Conservation (phyloP, 805 yeast species). For the Candida insectalens region DNA sequence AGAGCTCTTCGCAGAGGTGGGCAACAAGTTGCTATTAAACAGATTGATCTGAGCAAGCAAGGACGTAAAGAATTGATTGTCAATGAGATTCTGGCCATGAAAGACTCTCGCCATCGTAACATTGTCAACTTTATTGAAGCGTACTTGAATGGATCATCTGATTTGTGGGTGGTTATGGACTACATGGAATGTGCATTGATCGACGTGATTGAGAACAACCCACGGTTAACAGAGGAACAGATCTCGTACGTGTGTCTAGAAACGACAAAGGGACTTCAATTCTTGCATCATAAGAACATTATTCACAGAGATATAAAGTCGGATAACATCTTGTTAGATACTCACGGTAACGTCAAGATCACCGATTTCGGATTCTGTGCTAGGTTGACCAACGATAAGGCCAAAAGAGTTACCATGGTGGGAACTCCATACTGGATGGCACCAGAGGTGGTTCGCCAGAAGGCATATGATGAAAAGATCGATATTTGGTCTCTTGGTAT, state of each 20-base stretch:
- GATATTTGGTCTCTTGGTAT: conserved; percentile 98
- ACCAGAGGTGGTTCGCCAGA: conserved; percentile 92
- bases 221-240: conserved; percentile 71
- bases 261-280: conserved; percentile 84
- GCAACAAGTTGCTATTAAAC: conserved; percentile 86
- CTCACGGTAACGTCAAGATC: conserved; percentile 77
- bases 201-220: conserved; percentile 88
- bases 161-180: conserved; percentile 99
- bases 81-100: conserved; percentile 94
- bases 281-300: conserved; percentile 83
- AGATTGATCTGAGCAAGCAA: conserved; percentile 85
- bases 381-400: conserved; percentile 68
- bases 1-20: conserved; percentile 42
- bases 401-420: conserved; percentile 95
- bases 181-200: conserved; percentile 98
- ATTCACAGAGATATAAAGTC: conserved; percentile 97
- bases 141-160: conserved; percentile 66
- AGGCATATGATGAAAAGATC: conserved; percentile 93
- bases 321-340: conserved; percentile 82
- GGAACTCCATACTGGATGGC: conserved; percentile 99
- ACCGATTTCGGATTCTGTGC: conserved; percentile 98
- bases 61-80: conserved; percentile 93
- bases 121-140: conserved; percentile 94
- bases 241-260: conserved; percentile 88
- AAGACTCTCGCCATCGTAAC: conserved; percentile 87